Base-by-base conservation (phyloP, 371 early-diverging fungal genomes). In the Mucor velutinosus region DNA sequence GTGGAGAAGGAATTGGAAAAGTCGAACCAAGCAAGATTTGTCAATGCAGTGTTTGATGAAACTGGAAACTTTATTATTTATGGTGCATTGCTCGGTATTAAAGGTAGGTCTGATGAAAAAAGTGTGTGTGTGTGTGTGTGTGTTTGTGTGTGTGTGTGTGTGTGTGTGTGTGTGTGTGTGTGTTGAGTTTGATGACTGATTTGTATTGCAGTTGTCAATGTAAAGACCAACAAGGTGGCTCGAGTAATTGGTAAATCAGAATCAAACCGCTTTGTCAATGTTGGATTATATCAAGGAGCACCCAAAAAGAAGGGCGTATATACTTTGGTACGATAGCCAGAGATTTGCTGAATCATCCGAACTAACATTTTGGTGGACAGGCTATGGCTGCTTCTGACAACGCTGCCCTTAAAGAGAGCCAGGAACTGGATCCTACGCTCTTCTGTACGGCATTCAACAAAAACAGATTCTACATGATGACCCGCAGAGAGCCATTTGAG, bases 21-120 rank as follows among this genome's bases (percentile, higher is more conserved):
- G 66, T 80, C 90, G 0, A 76, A 88, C 5, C 93, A 94, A 69
- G 78, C 87, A 8, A 72, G 71, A 27, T 87, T 81, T 33, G 85
- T 86, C 37, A 97, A 95, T 78, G 94, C 92, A 11, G 93, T 96
- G 0, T 99, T 98, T 81, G 98, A 99, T 78, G 93, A 95, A 43
- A 92, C 94, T 47, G 90, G 95, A 19, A 82, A 92, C 67, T 95
- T 95, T 73, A 73, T 98, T 65, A 87, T 98, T 55, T 96, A 94
- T 72, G 89, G 96, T 8, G 94, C 96, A 17, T 76, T 97, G 45
- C 79, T 97, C 39, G 98, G 99, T n/a, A 94, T 99, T 66, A 97
- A 97, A 81, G 80, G 83, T 85, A 75, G 61, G 55, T 58, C 15
- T 37, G 33, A 19, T 30, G 37, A 35, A 3, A 35, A 12, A 15